Percentiles rank a stretch among this genome's conserved stretches.
These are phyloP conservation scores for Trifolium dubium DNA, from an alignment of 306 rosid genomes.

Conservation along the genomic window DNA sequence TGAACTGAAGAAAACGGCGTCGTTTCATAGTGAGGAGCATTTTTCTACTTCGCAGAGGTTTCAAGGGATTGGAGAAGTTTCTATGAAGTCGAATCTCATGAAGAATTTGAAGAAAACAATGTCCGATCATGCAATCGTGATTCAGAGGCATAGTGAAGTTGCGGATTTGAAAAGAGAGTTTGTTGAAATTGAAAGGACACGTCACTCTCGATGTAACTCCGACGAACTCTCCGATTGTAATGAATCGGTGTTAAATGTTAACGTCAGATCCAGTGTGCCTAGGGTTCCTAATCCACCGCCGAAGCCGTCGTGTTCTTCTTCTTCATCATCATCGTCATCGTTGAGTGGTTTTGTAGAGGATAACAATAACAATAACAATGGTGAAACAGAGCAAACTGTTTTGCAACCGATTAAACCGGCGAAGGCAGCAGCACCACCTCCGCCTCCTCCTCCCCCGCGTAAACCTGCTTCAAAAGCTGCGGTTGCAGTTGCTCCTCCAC, in stretches of 20 bases:
- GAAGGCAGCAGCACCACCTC: slow-evolving; percentile 36
- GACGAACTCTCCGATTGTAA: slow-evolving; percentile 77
- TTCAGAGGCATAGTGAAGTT: slow-evolving; percentile 49
- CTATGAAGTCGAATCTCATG: slow-evolving; percentile 60
- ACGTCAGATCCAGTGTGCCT: slow-evolving; percentile 73
- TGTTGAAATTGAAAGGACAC: slow-evolving; percentile 57
- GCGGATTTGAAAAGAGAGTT: slow-evolving; percentile 62
- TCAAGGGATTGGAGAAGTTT: slow-evolving; percentile 65
- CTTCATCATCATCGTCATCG: slow-evolving; percentile 47
- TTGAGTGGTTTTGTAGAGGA: slow-evolving; percentile 3
- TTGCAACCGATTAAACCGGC: slow-evolving; percentile 42
- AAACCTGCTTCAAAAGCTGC: slow-evolving; percentile 30
- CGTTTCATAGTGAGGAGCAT: slow-evolving; percentile 46
- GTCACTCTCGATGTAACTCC: slow-evolving; percentile 74
- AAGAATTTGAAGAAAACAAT: slow-evolving; percentile 62
- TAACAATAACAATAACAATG: neutral
- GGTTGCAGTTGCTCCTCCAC: slow-evolving; percentile 59
- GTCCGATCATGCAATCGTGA: slow-evolving; percentile 44
- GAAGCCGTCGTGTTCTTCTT: slow-evolving; percentile 53
- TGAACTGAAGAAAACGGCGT: slow-evolving; percentile 66
- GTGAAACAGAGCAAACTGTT: slow-evolving; percentile 45
- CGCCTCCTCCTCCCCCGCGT: slow-evolving; percentile 47
- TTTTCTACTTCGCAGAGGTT: slow-evolving; percentile 70
- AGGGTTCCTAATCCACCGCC: slow-evolving; percentile 99
- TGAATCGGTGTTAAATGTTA: slow-evolving; percentile 45